A percentile compares a stretch with the other conserved stretches of the same genome.
Evolutionary conservation across 1,284 basidiomycete species (phyloP).

Genomic region (Trametes polyzona): DNA sequence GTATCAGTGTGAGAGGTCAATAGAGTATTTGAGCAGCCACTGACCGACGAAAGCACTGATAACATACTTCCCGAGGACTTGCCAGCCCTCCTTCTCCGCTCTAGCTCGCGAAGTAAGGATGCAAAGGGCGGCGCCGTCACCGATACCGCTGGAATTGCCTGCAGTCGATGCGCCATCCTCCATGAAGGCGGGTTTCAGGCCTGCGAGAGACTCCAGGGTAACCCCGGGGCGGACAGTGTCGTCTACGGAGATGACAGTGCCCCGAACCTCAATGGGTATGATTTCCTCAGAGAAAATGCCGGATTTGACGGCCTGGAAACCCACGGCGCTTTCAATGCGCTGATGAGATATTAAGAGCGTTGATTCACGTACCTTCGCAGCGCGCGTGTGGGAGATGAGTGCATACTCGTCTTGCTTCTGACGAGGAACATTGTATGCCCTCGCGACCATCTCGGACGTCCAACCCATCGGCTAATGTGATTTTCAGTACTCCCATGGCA

Average conservation of each 20-base stretch:
- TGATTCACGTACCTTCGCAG: slow-evolving; percentile 57
- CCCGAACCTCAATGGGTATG: slow-evolving; percentile 70
- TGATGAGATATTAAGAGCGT: too few species aligned
- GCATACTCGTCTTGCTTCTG: slow-evolving; percentile 84
- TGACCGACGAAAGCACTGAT: slow-evolving; percentile 79
- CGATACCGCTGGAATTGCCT: slow-evolving; percentile 92
- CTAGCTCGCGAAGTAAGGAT: slow-evolving; percentile 84
- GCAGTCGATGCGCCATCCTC: slow-evolving; percentile 87
- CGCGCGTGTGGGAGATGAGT: slow-evolving; percentile 80
- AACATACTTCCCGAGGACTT: slow-evolving; percentile 90
- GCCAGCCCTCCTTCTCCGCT: slow-evolving; percentile 85
- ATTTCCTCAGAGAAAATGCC: slow-evolving; percentile 83
- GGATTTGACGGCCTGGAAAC: slow-evolving; percentile 54
- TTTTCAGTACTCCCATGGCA: too few species aligned
- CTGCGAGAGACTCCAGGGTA: slow-evolving; percentile 67
- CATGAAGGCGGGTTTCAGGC: slow-evolving; percentile 76
- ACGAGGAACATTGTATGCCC: slow-evolving; percentile 74
- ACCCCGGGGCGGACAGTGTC: slow-evolving; percentile 84
- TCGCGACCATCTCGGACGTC: slow-evolving; percentile 88
- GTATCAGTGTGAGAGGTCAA: background rate
- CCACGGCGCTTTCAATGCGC: too few species aligned
- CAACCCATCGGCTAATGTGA: slow-evolving; percentile 97
- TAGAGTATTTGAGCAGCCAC: slow-evolving; percentile 30
- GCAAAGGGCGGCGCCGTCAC: slow-evolving; percentile 93
- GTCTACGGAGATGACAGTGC: slow-evolving; percentile 64